phyloP scores from a whole-genome alignment of 805 yeast genomes.

The Martiniozyma abietophila region DNA sequence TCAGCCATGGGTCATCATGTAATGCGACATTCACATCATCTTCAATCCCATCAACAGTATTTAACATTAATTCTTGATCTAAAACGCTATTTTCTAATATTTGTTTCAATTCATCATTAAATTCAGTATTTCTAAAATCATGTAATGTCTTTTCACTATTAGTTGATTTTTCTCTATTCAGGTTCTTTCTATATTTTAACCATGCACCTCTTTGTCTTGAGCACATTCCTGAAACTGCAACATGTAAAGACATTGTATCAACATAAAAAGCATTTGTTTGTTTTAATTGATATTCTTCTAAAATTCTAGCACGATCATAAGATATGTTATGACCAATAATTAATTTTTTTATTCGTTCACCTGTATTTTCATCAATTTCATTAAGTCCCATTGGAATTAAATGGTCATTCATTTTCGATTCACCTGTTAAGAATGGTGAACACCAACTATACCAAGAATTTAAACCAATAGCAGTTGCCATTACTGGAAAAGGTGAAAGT shows the following conservation, averaged over 20 bases:
- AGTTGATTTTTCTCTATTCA: constrained; percentile 13
- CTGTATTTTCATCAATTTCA: constrained; percentile 31
- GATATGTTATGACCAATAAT: constrained; percentile 87
- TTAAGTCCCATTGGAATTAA: constrained; percentile 59
- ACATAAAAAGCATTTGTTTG: constrained; percentile 67
- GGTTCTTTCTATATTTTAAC: constrained; percentile 46
- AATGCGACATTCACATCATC: constrained; percentile 12
- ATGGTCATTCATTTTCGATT: constrained; percentile 43
- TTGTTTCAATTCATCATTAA: constrained; percentile 19
- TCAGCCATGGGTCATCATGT: constrained; percentile 80
- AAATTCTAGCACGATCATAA: constrained; percentile 79
- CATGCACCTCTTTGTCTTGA: constrained; percentile 82
- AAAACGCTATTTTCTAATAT: constrained; percentile 23
- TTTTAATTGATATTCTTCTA: constrained; percentile 69
- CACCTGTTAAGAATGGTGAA: constrained; percentile 68
- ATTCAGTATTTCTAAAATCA: constrained; percentile 15
- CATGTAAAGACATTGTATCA: constrained; percentile 90
- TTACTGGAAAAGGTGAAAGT: constrained; percentile 58
- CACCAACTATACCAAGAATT: constrained; percentile 94
- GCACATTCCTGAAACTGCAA: constrained; percentile 86
- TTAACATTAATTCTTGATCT: constrained; percentile 21
- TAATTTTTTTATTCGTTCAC: constrained; percentile 34
- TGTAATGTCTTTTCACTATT: constrained; percentile 15
- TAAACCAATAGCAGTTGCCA: constrained; percentile 72
- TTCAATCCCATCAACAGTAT: constrained; percentile 17